Percentiles rank a stretch among this genome's conserved stretches.
Evolutionary conservation across 805 yeast genomes (phyloP).

Genomic region (Candida orba): DNA sequence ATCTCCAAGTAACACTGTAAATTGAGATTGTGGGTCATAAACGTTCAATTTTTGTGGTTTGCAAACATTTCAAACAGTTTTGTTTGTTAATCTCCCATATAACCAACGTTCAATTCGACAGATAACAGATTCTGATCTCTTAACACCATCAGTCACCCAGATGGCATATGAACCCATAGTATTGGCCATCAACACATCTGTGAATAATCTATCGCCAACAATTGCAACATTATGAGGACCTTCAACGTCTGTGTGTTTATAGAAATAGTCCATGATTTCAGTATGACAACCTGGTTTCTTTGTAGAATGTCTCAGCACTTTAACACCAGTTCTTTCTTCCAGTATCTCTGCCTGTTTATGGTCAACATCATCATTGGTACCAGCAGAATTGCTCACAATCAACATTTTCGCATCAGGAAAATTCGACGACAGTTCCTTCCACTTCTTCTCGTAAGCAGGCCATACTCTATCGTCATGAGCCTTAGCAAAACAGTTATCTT

Average conservation of each 20-base stretch:
- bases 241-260: conserved; percentile 33
- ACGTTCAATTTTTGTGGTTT: not conserved
- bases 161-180: conserved; percentile 81
- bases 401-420: conserved; percentile 61
- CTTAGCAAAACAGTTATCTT: conserved; percentile 90
- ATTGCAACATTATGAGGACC: conserved; percentile 65
- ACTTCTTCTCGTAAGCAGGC: conserved; percentile 55
- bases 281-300: conserved; percentile 77
- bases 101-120: conserved; percentile 45
- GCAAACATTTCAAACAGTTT: not conserved
- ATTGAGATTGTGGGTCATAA: not conserved
- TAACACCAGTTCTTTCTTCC: conserved; percentile 59
- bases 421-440: conserved; percentile 44
- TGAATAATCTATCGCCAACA: conserved; percentile 85
- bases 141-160: conserved; percentile 80
- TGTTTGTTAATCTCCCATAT: conserved; percentile 8
- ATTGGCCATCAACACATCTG: conserved; percentile 92
- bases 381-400: conserved; percentile 90
- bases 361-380: conserved; percentile 66
- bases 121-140: conserved; percentile 40
- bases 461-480: conserved; percentile 76
- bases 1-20: not conserved
- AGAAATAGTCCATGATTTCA: conserved; percentile 60
- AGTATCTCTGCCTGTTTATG: conserved; percentile 53
- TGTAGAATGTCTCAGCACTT: conserved; percentile 61